Conservation (phyloP, 768 basidiomycete species). For the Piloderma croceum region DNA sequence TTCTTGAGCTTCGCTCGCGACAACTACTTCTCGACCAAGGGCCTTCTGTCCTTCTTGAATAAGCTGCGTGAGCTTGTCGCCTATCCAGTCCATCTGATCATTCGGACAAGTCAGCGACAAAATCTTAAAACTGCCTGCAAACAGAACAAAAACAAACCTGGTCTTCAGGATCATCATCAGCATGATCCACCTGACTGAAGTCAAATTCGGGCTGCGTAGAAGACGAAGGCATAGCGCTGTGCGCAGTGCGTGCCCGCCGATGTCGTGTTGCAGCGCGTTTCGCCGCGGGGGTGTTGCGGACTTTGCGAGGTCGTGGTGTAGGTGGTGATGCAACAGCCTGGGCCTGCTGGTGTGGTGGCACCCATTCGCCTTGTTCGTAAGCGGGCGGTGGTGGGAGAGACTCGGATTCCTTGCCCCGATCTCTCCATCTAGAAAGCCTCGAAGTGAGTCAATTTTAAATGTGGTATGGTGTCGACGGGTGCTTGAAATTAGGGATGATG, state of each 20-base stretch:
- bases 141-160: slow-evolving; percentile 30
- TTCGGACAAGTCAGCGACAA: background rate
- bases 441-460: slow-evolving; percentile 1
- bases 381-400: slow-evolving; percentile 53
- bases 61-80: slow-evolving; percentile 57
- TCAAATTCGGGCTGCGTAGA: slow-evolving; percentile 39
- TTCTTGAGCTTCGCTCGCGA: slow-evolving; percentile 67
- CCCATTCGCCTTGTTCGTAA: slow-evolving; percentile 59
- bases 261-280: slow-evolving; percentile 26
- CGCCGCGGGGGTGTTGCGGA: slow-evolving; percentile 27
- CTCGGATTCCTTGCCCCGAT: slow-evolving; percentile 56
- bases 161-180: slow-evolving; percentile 37
- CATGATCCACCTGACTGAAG: slow-evolving; percentile 29
- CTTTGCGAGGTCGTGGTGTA: slow-evolving; percentile 34
- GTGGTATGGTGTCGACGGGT: too few relatives aligned
- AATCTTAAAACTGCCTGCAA: background rate
- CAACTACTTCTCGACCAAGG: slow-evolving; percentile 70
- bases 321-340: slow-evolving; percentile 31
- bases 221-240: slow-evolving; percentile 15
- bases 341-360: slow-evolving; percentile 27
- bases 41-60: slow-evolving; percentile 80
- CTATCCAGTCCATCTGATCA: slow-evolving; percentile 77
- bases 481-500: slow-evolving; percentile 17
- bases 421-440: slow-evolving; percentile 56
- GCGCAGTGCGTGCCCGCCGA: slow-evolving; percentile 5